Conservation (phyloP, 306 rosid species). For the Ziziphus jujuba region DNA sequence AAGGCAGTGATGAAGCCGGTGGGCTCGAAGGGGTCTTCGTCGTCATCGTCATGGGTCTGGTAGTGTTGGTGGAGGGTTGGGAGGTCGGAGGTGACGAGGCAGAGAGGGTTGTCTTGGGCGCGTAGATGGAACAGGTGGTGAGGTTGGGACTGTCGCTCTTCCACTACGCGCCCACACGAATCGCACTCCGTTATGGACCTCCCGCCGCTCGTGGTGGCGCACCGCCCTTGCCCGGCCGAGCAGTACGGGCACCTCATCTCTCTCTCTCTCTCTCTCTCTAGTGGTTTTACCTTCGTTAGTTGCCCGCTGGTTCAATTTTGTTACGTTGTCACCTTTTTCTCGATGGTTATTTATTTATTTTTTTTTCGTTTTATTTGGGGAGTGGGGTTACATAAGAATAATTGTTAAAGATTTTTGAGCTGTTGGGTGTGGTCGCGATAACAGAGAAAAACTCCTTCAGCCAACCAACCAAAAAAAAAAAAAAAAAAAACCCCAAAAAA, state of each 20-base stretch:
- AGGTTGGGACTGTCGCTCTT: conserved; percentile 81
- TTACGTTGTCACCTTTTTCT: too few relatives aligned
- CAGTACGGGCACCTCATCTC: conserved; percentile 93
- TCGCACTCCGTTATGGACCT: conserved; percentile 79
- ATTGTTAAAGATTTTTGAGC: too few relatives aligned
- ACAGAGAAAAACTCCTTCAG: too few relatives aligned
- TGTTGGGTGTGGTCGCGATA: too few relatives aligned
- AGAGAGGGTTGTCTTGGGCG: conserved; percentile 91
- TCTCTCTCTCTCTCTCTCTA: not conserved
- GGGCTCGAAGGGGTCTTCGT: conserved; percentile 85
- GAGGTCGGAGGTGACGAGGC: conserved; percentile 89
- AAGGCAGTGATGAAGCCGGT: conserved; percentile 92
- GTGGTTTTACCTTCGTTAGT: not conserved
- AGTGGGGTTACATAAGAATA: too few relatives aligned
- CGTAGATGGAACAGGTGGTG: conserved; percentile 90
- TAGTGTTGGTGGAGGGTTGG: conserved; percentile 47
- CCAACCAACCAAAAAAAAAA: too few relatives aligned
- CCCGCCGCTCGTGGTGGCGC: conserved; percentile 70
- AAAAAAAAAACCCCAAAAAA: too few relatives aligned
- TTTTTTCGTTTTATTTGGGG: too few relatives aligned
- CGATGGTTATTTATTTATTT: too few relatives aligned
- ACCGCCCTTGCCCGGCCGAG: conserved; percentile 75
- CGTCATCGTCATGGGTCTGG: conserved; percentile 28
- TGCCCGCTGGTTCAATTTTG: not conserved
- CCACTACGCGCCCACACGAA: conserved; percentile 86